Conservation (phyloP, 2,329 filamentous ascomycete species). For the Cordyceps fumosorosea region DNA sequence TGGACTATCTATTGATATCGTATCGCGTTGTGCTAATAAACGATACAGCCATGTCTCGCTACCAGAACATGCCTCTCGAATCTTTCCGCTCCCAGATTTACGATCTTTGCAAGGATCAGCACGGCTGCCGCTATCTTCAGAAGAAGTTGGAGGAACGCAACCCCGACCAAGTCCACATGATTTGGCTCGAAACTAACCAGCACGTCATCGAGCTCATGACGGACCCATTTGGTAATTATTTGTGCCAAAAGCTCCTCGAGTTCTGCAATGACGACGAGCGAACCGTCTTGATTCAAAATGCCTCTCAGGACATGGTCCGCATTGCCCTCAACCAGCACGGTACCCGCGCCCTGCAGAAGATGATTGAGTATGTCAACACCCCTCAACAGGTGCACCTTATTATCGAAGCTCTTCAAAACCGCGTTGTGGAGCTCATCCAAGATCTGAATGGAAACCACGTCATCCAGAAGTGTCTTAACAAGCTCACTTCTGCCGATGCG, state of each 20-base stretch:
- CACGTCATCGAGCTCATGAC: conserved; percentile 98
- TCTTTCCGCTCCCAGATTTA: conserved; percentile 79
- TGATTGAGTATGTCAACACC: conserved; percentile 95
- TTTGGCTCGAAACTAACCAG: conserved; percentile 87
- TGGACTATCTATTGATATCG: not conserved
- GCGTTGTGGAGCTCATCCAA: conserved; percentile 91
- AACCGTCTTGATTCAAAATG: conserved; percentile 85
- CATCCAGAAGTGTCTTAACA: conserved; percentile 98
- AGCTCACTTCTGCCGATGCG: conserved; percentile 74
- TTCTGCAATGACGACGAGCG: conserved; percentile 93
- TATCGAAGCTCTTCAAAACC: conserved; percentile 72
- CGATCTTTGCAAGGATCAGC: conserved; percentile 90
- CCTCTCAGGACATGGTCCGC: conserved; percentile 77
- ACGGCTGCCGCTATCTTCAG: conserved; percentile 93
- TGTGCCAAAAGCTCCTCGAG: conserved; percentile 97
- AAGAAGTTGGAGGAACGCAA: conserved; percentile 92
- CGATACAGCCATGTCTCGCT: conserved; percentile 62
- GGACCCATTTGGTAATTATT: conserved; percentile 97
- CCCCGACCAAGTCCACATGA: conserved; percentile 78
- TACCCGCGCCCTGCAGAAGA: conserved; percentile 94
- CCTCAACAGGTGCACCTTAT: conserved; percentile 80
- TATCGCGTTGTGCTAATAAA: conserved; percentile 24
- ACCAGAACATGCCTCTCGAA: conserved; percentile 76
- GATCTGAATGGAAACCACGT: conserved; percentile 98
- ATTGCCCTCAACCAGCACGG: conserved; percentile 97